A percentile compares a stretch with the other conserved stretches of the same genome.
Conservation (phyloP, 345 rosid species). For the Heritiera fomes region DNA sequence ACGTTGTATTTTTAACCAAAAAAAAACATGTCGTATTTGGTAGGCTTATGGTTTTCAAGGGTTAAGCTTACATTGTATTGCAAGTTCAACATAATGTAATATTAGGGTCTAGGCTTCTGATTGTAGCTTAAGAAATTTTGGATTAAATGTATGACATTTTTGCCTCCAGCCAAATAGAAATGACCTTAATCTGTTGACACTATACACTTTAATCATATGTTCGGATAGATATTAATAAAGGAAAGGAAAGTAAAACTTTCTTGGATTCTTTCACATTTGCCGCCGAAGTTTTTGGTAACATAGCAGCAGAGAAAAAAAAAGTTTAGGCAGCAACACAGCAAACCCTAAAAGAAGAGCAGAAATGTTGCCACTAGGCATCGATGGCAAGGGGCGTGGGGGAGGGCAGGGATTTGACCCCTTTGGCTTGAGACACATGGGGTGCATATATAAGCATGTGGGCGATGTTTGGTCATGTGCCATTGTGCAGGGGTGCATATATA, state of each 20-base stretch:
- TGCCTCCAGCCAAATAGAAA: too few relatives aligned
- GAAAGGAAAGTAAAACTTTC: too few relatives aligned
- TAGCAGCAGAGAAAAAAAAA: neutral
- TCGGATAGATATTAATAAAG: too few relatives aligned
- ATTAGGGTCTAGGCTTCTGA: neutral
- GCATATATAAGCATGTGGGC: constrained; percentile 14
- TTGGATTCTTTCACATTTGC: neutral
- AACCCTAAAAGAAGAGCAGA: neutral
- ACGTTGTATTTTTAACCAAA: neutral
- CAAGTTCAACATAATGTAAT: neutral
- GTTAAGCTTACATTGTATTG: neutral
- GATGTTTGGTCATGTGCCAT: constrained; percentile 11
- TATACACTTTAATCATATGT: too few relatives aligned
- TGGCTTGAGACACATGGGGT: constrained; percentile 8
- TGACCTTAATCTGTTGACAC: too few relatives aligned
- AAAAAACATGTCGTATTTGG: neutral
- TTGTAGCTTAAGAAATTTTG: too few relatives aligned
- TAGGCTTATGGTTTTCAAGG: neutral
- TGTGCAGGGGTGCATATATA: constrained; percentile 6
- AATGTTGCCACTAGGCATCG: neutral
- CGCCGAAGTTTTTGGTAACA: neutral
- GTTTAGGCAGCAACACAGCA: neutral
- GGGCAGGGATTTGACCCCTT: constrained; percentile 17
- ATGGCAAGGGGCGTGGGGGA: neutral
- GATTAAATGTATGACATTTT: too few relatives aligned